Conservation (phyloP, 257 asterid genomes). For the Penstemon newberryi region DNA sequence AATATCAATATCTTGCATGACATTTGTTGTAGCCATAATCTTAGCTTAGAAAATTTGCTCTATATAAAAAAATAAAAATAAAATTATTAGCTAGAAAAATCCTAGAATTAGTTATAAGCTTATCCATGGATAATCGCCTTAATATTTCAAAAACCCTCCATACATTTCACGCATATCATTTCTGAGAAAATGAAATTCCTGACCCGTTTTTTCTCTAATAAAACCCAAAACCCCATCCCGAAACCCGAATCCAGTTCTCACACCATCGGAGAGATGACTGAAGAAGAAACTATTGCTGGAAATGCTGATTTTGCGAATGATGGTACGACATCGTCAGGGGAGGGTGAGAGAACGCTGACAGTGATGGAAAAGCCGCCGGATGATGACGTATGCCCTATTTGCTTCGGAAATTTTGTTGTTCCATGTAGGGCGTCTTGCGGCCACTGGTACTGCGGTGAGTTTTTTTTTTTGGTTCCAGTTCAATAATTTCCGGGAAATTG, state of each 20-base stretch:
- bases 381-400: slow-evolving; percentile 81
- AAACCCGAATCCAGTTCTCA: slow-evolving; percentile 3
- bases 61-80: no score
- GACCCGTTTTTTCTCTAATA: slow-evolving; percentile 9
- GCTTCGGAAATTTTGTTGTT: slow-evolving; percentile 54
- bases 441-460: slow-evolving; percentile 83
- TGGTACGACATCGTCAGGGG: slow-evolving; percentile 27
- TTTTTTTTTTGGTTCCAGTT: slow-evolving; percentile 13
- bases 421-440: slow-evolving; percentile 78
- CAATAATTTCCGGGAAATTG: no score
- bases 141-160: no score
- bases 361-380: slow-evolving; percentile 52
- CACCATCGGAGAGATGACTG: slow-evolving; percentile 24
- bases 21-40: no score
- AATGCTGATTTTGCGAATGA: slow-evolving; percentile 22
- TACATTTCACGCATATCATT: no score
- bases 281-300: slow-evolving; percentile 19
- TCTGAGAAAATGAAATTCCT: slow-evolving; percentile 18
- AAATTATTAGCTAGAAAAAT: no score
- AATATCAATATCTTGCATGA: no score
- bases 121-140: no score
- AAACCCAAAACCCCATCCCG: slow-evolving; percentile 14
- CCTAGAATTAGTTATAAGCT: no score
- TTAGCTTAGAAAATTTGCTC: no score
- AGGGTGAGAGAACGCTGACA: slow-evolving; percentile 35